These are phyloP conservation scores for Yarrowia sp. DNA, from an alignment of 805 yeast species.

Conservation along the genomic window DNA sequence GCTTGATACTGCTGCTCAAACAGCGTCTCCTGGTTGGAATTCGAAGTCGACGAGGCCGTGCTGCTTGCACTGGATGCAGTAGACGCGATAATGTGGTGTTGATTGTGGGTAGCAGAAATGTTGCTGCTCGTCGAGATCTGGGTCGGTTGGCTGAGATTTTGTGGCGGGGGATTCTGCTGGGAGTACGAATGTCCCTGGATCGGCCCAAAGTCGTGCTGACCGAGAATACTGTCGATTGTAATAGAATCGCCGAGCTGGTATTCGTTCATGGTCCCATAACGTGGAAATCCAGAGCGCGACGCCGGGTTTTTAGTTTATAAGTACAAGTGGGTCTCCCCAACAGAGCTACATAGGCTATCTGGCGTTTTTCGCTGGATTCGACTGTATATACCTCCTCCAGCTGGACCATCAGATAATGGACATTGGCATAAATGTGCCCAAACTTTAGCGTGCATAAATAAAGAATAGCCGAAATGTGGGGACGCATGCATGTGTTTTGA, in stretches of 20 bases:
- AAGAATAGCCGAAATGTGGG: background rate
- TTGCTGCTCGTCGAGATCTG: background rate
- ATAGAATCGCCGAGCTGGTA: conserved; percentile 18
- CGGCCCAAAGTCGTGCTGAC: conserved; percentile 10
- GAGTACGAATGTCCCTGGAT: background rate
- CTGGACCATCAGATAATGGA: background rate
- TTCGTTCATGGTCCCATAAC: background rate
- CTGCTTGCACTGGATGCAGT: background rate
- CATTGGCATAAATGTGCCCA: background rate
- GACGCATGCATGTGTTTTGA: no score
- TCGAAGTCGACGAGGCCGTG: background rate
- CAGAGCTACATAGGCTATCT: background rate
- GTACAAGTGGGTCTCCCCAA: background rate
- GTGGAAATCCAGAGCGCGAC: background rate
- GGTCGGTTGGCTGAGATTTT: background rate
- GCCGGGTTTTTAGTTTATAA: background rate
- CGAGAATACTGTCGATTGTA: background rate
- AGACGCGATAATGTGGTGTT: background rate
- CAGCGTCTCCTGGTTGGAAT: background rate
- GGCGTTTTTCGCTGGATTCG: background rate
- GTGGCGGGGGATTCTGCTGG: background rate
- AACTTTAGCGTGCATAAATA: background rate
- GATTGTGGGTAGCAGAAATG: background rate
- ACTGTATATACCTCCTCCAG: background rate
- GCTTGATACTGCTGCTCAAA: background rate